Base-by-base conservation (phyloP, 495 filamentous ascomycete genomes). In the Penicillium parvum region DNA sequence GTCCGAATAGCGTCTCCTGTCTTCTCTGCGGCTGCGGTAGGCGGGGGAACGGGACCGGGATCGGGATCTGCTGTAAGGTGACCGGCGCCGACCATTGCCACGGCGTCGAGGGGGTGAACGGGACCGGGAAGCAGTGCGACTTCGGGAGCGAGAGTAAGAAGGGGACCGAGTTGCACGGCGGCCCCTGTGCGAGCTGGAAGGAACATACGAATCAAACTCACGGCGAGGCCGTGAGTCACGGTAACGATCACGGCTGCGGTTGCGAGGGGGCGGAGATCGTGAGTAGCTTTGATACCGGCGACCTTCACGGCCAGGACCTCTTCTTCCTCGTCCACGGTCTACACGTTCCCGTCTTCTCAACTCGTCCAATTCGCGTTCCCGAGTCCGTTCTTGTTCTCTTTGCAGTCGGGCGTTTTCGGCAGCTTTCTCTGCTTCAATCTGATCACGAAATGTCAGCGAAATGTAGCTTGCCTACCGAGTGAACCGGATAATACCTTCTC, bases 361-460 rank as follows among this genome's bases (percentile, higher is more conserved):
- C 15, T 73, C 74, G 27, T 86, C 80, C 22, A 90, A 39, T 30
- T 85, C 75, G 32, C 73, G 66, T 29, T 82, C 77, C 17, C 78
- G 68, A 14, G 62, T 60, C 32, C 62, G 65, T 32, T 87, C 84
- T 49, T 77, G 68, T 53, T 90, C 86, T 44, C 83, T 79, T 20
- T 83, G 80, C 43, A 76, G 75, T 27, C 83, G 82, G 11, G 76
- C 76, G 44, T 85, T 78, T 63, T 89, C 88, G 3, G 86, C 85
- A 28, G 83, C 85, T 60, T 83, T 89, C 49, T 94, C 88, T 7
- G 85, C 83, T 40, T 90, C 85, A 29, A 85, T 79, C 91, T 95
- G 53, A 25, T 58, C 7, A 36, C 5, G 42, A 39, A 37, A 7
- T 35, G 30, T 63, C 39, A 57, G 37, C 28, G 28, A 11, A 32